phyloP scores from a whole-genome alignment of 2,329 filamentous ascomycete genomes.

The Didymosphaeria variabile region DNA sequence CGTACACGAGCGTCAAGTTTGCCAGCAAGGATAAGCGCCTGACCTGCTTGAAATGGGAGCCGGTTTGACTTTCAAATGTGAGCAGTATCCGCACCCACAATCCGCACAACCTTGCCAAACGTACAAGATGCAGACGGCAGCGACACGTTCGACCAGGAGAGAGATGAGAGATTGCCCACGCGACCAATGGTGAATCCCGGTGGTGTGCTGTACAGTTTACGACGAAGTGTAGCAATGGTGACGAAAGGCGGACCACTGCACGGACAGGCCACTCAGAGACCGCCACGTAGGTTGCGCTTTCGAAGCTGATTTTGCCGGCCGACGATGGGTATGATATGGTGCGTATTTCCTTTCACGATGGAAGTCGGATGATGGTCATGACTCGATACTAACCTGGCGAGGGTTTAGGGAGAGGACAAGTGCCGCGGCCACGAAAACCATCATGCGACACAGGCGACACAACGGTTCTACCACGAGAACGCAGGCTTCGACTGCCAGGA shows the following conservation, averaged over 20 bases:
- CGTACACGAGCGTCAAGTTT: conserved; percentile 42
- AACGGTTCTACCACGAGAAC: conserved; percentile 27
- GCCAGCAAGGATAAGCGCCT: conserved; percentile 44
- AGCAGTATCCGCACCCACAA: conserved; percentile 31
- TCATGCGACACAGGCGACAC: conserved; percentile 34
- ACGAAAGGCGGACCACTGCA: conserved; percentile 44
- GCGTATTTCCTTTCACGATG: conserved; percentile 19
- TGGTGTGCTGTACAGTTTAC: conserved; percentile 23
- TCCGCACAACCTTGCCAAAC: conserved; percentile 24
- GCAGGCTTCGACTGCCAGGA: conserved; percentile 7
- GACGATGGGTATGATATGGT: conserved; percentile 30
- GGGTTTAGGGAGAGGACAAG: conserved; percentile 22
- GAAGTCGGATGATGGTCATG: conserved; percentile 19
- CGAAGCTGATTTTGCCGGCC: conserved; percentile 29
- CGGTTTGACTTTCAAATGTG: conserved; percentile 35
- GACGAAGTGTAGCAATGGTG: conserved; percentile 29
- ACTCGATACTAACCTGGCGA: conserved; percentile 18
- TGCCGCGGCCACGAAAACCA: conserved; percentile 27
- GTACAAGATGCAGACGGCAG: not conserved
- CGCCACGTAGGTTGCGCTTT: conserved; percentile 50
- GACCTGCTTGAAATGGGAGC: conserved; percentile 31
- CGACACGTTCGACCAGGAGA: conserved; percentile 8
- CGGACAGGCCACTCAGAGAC: conserved; percentile 53
- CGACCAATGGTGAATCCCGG: conserved; percentile 24
- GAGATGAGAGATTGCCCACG: conserved; percentile 19